A percentile compares a stretch with the other conserved stretches of the same genome.
These are phyloP conservation scores for Pseudozyma hubeiensis DNA, from an alignment of 1,284 basidiomycete genomes.

Conservation along the genomic window DNA sequence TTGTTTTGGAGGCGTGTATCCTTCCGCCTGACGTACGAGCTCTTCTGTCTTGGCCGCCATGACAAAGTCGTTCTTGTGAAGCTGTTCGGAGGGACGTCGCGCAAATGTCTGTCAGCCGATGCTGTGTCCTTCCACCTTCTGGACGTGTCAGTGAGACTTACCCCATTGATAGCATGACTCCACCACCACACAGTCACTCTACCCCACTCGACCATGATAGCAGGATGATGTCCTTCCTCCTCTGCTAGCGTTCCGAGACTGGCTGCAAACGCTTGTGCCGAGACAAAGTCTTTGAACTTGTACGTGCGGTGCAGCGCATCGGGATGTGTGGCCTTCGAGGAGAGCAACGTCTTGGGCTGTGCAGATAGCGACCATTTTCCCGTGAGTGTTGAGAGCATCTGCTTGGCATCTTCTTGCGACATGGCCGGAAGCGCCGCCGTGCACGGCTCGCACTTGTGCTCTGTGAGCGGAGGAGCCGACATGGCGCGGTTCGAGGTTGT, in stretches of 20 bases:
- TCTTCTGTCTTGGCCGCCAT: slow-evolving; percentile 67
- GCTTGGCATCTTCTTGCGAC: slow-evolving; percentile 19
- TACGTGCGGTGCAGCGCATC: slow-evolving; percentile 57
- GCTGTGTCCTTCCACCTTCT: background rate
- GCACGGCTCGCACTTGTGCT: slow-evolving; percentile 42
- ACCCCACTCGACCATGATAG: slow-evolving; percentile 65
- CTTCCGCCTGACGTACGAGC: slow-evolving; percentile 50
- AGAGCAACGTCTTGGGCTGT: slow-evolving; percentile 42
- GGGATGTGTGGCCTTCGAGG: slow-evolving; percentile 19
- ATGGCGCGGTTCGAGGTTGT: slow-evolving; percentile 6
- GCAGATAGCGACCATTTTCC: slow-evolving; percentile 53
- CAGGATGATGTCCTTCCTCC: slow-evolving; percentile 62
- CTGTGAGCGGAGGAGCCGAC: slow-evolving; percentile 18
- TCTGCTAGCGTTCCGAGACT: slow-evolving; percentile 58
- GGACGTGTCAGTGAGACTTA: slow-evolving; percentile 24
- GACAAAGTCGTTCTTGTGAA: slow-evolving; percentile 66
- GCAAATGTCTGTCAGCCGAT: background rate
- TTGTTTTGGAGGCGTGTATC: slow-evolving; percentile 45
- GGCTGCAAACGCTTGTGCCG: slow-evolving; percentile 53
- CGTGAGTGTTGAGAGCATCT: slow-evolving; percentile 32
- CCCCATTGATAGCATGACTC: slow-evolving; percentile 65
- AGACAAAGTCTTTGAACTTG: slow-evolving; percentile 59
- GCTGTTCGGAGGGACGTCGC: slow-evolving; percentile 22
- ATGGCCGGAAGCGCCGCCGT: slow-evolving; percentile 25
- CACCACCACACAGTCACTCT: slow-evolving; percentile 66